Evolutionary conservation across 495 filamentous ascomycete species (phyloP).

Genomic region (Sphaerosporella brunnea): DNA sequence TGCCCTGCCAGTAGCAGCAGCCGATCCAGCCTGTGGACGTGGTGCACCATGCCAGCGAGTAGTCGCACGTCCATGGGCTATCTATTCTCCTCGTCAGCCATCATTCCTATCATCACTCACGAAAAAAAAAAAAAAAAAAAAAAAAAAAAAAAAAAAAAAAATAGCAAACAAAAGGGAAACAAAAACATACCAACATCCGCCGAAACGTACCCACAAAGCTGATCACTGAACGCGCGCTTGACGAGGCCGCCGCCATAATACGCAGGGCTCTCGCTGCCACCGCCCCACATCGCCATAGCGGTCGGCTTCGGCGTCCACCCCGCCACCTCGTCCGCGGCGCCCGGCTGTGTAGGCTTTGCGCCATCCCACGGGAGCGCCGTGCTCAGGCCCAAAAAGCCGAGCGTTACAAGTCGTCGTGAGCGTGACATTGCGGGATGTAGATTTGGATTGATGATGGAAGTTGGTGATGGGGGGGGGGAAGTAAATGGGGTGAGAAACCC

Average conservation of each 20-base stretch:
- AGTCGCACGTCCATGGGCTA: too few species aligned
- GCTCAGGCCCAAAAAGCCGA: too few species aligned
- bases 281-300: not conserved
- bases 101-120: too few species aligned
- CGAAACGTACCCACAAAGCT: not conserved
- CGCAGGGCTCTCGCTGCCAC: not conserved
- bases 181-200: not conserved
- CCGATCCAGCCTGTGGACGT: too few species aligned
- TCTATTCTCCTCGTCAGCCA: too few species aligned
- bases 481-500: too few species aligned
- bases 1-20: too few species aligned
- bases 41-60: too few species aligned
- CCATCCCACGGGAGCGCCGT: not conserved
- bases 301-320: not conserved
- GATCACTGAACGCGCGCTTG: not conserved
- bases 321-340: not conserved
- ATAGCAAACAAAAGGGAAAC: not conserved
- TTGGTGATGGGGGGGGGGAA: too few species aligned
- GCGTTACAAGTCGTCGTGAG: too few species aligned
- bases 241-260: not conserved
- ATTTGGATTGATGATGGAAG: too few species aligned
- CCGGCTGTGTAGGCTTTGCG: not conserved
- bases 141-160: not conserved
- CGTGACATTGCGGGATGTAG: too few species aligned
- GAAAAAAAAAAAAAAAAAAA: not conserved